Conservation (phyloP, 129 eudicot species). For the Ambrosia artemisiifolia region DNA sequence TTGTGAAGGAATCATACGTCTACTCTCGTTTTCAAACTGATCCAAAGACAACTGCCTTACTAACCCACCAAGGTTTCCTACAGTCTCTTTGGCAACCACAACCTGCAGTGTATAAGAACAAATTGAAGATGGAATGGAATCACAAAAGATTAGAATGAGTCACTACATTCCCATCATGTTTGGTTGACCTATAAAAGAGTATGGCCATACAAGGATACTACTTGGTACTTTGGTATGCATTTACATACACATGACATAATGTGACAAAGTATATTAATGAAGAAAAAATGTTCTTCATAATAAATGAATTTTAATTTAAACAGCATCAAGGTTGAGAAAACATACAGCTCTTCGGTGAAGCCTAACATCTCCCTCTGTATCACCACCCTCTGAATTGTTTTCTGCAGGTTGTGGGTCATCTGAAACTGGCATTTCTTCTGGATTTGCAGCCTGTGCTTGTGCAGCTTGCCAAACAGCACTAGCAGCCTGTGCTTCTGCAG, state of each 20-base stretch:
- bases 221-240: no score
- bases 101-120: slow-evolving; percentile 49
- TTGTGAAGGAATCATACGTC: slow-evolving; percentile 76
- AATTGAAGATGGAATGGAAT: neutral
- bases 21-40: slow-evolving; percentile 96
- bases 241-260: neutral
- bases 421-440: slow-evolving; percentile 30
- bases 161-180: neutral
- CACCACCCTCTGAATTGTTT: slow-evolving; percentile 62
- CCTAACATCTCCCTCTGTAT: slow-evolving; percentile 69
- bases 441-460: slow-evolving; percentile 64
- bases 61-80: no score
- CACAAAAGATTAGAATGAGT: neutral
- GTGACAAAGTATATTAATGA: neutral
- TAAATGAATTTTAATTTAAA: neutral
- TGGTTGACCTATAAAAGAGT: neutral
- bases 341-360: slow-evolving; percentile 98
- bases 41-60: slow-evolving; percentile 49
- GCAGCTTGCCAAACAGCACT: slow-evolving; percentile 96
- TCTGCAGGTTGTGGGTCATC: slow-evolving; percentile 57
- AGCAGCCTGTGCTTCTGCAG: slow-evolving; percentile 92
- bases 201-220: neutral
- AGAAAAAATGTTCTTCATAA: neutral
- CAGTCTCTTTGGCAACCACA: slow-evolving; percentile 88
- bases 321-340: neutral